phyloP scores from a whole-genome alignment of 768 basidiomycete species.

The Fibroporia radiculosa region DNA sequence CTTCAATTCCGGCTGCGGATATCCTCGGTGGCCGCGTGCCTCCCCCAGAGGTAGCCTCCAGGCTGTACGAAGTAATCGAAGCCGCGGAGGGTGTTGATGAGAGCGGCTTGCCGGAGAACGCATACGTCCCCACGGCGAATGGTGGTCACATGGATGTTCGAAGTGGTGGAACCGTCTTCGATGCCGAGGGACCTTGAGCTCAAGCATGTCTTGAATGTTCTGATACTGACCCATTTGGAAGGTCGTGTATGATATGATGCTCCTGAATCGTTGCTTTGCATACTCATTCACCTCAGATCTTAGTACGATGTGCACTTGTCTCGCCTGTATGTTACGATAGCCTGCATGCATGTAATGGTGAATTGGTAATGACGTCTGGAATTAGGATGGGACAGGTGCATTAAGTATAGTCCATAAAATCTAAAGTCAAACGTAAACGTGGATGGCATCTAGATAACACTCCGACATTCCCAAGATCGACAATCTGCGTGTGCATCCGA shows the following conservation, averaged over 20 bases:
- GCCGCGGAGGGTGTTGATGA: conserved; percentile 93
- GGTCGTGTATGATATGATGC: background rate
- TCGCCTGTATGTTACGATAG: too few relatives aligned
- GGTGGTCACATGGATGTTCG: conserved; percentile 50
- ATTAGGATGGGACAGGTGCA: too few relatives aligned
- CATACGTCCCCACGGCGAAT: conserved; percentile 66
- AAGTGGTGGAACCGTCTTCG: conserved; percentile 58
- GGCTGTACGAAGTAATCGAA: conserved; percentile 93
- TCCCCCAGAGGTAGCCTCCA: conserved; percentile 92
- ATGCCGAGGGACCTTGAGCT: conserved; percentile 46
- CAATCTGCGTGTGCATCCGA: too few relatives aligned
- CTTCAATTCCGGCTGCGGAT: conserved; percentile 78
- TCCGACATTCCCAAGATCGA: too few relatives aligned
- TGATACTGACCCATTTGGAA: too few relatives aligned
- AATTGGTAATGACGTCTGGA: too few relatives aligned
- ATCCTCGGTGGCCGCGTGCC: conserved; percentile 92
- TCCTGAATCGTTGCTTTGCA: background rate
- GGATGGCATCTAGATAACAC: too few relatives aligned
- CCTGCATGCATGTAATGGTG: too few relatives aligned
- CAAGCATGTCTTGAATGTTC: too few relatives aligned
- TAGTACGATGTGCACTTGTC: background rate
- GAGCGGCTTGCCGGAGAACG: conserved; percentile 62
- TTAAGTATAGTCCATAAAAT: too few relatives aligned
- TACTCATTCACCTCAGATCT: background rate
- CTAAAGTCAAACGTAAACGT: too few relatives aligned